A percentile compares a stretch with the other conserved stretches of the same genome.
Conservation (phyloP, 106 monocot species). For the Gastrodia elata region DNA sequence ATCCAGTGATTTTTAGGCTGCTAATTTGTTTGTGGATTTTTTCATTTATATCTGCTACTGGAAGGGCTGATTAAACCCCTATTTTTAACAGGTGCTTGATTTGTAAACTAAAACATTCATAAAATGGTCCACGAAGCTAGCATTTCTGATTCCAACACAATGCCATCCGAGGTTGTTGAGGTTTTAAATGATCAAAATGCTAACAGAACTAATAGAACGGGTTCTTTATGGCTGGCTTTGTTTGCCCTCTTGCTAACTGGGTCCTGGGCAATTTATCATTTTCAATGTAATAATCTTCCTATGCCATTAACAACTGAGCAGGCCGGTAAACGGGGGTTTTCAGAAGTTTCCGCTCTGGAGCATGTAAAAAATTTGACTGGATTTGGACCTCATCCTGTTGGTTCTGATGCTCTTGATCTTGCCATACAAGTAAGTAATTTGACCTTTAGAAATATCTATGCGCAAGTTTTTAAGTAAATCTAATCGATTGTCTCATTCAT, state of each 20-base stretch:
- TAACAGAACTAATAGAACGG: slow-evolving; percentile 23
- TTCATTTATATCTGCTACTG: background rate
- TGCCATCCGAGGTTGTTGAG: slow-evolving; percentile 8
- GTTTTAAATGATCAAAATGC: slow-evolving; percentile 10
- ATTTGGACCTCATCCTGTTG: slow-evolving; percentile 86
- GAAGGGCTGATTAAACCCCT: background rate
- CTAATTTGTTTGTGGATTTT: slow-evolving; percentile 1
- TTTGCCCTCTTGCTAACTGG: slow-evolving; percentile 54
- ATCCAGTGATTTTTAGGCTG: background rate
- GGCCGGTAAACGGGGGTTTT: slow-evolving; percentile 93
- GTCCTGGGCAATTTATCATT: slow-evolving; percentile 61
- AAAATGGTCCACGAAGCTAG: slow-evolving; percentile 21
- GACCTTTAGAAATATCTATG: background rate
- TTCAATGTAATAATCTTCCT: slow-evolving; percentile 69
- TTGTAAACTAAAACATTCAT: slow-evolving; percentile 1
- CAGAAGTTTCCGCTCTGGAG: slow-evolving; percentile 65
- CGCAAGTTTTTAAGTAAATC: background rate
- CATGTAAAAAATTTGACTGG: slow-evolving; percentile 80
- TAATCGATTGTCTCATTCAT: background rate
- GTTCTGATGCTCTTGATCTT: slow-evolving; percentile 73
- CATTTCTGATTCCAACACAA: background rate
- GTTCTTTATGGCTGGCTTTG: slow-evolving; percentile 51
- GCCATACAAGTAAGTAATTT: slow-evolving; percentile 56
- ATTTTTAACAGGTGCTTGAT: background rate
- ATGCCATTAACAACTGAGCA: slow-evolving; percentile 44